Percentiles rank a stretch among this genome's conserved stretches.
phyloP scores from a whole-genome alignment of 768 basidiomycete genomes.

The Tricholoma terreum region DNA sequence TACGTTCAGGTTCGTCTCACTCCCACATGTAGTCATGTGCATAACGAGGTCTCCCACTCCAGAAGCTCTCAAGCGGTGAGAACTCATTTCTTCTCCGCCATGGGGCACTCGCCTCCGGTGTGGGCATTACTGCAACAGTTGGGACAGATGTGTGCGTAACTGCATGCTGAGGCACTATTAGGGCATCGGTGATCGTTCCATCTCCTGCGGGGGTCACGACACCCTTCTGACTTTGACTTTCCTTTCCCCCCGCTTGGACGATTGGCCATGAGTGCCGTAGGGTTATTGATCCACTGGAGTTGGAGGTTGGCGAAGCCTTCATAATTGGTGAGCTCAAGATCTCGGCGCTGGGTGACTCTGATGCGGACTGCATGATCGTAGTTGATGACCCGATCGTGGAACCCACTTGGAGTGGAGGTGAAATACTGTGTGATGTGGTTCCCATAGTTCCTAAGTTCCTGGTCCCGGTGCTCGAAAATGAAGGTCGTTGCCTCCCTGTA shows the following conservation, averaged over 20 bases:
- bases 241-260: neutral
- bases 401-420: neutral
- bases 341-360: slow-evolving; percentile 1
- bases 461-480: neutral
- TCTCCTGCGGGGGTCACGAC: slow-evolving; percentile 9
- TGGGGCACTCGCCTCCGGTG: too few relatives aligned
- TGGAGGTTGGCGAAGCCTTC: slow-evolving; percentile 12
- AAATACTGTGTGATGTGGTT: slow-evolving; percentile 9
- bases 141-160: slow-evolving; percentile 15
- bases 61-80: too few relatives aligned
- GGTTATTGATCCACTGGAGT: too few relatives aligned
- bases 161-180: slow-evolving; percentile 12
- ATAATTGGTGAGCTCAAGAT: too few relatives aligned
- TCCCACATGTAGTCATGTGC: too few relatives aligned
- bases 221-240: too few relatives aligned
- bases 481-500: neutral
- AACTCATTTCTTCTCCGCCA: too few relatives aligned
- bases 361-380: slow-evolving; percentile 22
- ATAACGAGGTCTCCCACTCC: too few relatives aligned
- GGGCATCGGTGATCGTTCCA: too few relatives aligned
- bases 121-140: slow-evolving; percentile 11
- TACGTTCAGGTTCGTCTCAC: neutral
- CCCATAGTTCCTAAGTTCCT: neutral
- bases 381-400: slow-evolving; percentile 21
- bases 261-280: too few relatives aligned